Percentiles rank a stretch among this genome's conserved stretches.
These are phyloP conservation scores for Phytophthora palmivora DNA, from an alignment of 352 stramenopile genomes.

Conservation along the genomic window DNA sequence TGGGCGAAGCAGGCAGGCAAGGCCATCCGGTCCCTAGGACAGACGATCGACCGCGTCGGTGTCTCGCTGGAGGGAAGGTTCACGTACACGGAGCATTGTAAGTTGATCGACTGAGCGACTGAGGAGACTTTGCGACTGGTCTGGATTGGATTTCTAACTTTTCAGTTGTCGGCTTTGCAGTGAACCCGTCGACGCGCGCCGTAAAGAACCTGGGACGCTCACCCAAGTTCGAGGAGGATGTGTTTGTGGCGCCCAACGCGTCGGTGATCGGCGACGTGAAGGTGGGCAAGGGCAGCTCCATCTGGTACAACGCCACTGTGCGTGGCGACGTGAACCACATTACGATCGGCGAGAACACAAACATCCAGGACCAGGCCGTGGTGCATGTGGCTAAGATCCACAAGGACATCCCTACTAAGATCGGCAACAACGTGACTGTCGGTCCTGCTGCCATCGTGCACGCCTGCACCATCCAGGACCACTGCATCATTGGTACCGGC, in stretches of 20 bases:
- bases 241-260: slow-evolving; percentile 93
- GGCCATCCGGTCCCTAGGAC: slow-evolving; percentile 82
- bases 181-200: slow-evolving; percentile 84
- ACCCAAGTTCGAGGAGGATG: slow-evolving; percentile 58
- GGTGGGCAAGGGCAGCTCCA: slow-evolving; percentile 89
- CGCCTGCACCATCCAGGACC: slow-evolving; percentile 92
- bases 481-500: slow-evolving; percentile 93
- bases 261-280: slow-evolving; percentile 94
- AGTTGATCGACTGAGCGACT: slow-evolving; percentile 26
- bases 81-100: slow-evolving; percentile 91
- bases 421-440: slow-evolving; percentile 93
- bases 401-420: slow-evolving; percentile 90
- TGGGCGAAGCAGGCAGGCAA: slow-evolving; percentile 82
- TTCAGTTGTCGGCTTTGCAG: slow-evolving; percentile 33
- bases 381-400: slow-evolving; percentile 95
- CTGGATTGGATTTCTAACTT: slow-evolving; percentile 8
- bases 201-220: slow-evolving; percentile 76
- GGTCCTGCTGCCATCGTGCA: slow-evolving; percentile 90
- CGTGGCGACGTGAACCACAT: slow-evolving; percentile 93
- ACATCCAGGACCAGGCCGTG: slow-evolving; percentile 94
- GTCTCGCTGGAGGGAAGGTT: slow-evolving; percentile 81
- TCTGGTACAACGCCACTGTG: slow-evolving; percentile 94
- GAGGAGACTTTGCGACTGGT: not conserved
- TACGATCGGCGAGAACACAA: slow-evolving; percentile 94
- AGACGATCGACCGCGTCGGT: slow-evolving; percentile 88